Evolutionary conservation across 495 filamentous ascomycete genomes (phyloP), one percentile per base, ranked within the genome.

Genomic region (Lophiotrema nucula): DNA sequence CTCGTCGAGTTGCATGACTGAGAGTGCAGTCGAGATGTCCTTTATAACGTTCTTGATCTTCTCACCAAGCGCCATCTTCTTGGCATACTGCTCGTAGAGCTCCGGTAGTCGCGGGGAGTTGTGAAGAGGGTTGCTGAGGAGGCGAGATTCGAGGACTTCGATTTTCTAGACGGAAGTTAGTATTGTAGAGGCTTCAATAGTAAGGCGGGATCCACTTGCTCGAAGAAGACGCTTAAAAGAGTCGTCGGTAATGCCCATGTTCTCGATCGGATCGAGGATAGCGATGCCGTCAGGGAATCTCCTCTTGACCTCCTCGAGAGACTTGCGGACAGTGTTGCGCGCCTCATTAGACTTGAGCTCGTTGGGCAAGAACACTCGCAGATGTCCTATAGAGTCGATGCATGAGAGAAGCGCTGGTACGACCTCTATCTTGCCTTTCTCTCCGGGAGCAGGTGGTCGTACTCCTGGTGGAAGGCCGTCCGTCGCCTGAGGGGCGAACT

Each of bases 201-300:
- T 4, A 13, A 18, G 27, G 41, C 10, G 38, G n/a, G 1, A 19
- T 8, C 13, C 38, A 70, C 80, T 67, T 74, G 85, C 84, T 62
- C 92, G 83, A 11, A 97, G 83, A 2, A 93, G 81, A 66, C 89
- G 88, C 77, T 95, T 97, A 76, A 97, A 97, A 0, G 82, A 83
- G 4, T 93, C 89, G 69, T 97, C 93, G 15, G 77, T 85, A 69
- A 98, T 97, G 13, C 80, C 76, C 93, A 97, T 97, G 66, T 95
- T 88, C 67, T 97, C 91, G 47, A 98, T 83, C 0, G 93, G 95
- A 69, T 98, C 93, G 25, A 97, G 70, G 5, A 90, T 72, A 12
- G 93, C 84, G 47, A 97, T 73, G 1, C 93, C 93, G 70, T 97
- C 95, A n/a, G 89, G 88, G 74, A 98, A 96, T 31, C 95, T 84